Percentiles rank a stretch among this genome's conserved stretches.
phyloP scores from a whole-genome alignment of 805 yeast species.

The Starmerella floris region DNA sequence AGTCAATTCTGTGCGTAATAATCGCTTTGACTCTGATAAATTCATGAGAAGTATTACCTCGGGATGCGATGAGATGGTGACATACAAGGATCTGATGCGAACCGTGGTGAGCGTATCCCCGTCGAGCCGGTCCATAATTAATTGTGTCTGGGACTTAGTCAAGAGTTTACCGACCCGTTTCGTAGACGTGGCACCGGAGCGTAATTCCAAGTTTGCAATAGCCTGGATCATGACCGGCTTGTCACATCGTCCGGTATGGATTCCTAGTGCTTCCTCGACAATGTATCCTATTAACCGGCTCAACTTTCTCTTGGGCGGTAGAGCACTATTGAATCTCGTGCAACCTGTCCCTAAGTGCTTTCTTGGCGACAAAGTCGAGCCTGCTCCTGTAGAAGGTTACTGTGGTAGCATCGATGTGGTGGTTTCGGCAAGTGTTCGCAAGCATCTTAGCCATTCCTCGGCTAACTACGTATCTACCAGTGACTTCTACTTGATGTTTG shows the following conservation, averaged over 20 bases:
- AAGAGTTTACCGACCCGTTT: constrained; percentile 1
- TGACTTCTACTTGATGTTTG: constrained; percentile 47
- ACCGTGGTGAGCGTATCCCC: constrained; percentile 14
- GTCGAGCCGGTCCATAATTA: neutral
- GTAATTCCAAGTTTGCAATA: constrained; percentile 6
- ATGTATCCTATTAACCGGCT: constrained; percentile 9
- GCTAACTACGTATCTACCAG: constrained; percentile 48
- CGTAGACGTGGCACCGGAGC: neutral
- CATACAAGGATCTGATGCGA: constrained; percentile 8
- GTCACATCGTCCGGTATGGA: constrained; percentile 12
- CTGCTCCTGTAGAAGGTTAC: constrained; percentile 73
- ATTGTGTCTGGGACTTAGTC: constrained; percentile 1
- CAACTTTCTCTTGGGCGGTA: constrained; percentile 5
- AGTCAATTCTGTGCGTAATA: neutral
- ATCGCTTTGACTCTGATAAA: neutral
- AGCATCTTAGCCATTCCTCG: constrained; percentile 6
- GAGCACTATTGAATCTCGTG: constrained; percentile 1
- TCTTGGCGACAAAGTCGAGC: constrained; percentile 35
- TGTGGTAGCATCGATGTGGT: constrained; percentile 35
- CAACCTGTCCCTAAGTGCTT: constrained; percentile 13
- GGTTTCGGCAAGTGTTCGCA: neutral
- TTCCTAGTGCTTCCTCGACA: constrained; percentile 4
- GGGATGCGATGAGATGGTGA: neutral
- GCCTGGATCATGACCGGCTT: constrained; percentile 10
- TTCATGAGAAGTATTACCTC: neutral